Evolutionary conservation across 1,139 yeast genomes (phyloP).

Genomic region (Candida mesenterica): DNA sequence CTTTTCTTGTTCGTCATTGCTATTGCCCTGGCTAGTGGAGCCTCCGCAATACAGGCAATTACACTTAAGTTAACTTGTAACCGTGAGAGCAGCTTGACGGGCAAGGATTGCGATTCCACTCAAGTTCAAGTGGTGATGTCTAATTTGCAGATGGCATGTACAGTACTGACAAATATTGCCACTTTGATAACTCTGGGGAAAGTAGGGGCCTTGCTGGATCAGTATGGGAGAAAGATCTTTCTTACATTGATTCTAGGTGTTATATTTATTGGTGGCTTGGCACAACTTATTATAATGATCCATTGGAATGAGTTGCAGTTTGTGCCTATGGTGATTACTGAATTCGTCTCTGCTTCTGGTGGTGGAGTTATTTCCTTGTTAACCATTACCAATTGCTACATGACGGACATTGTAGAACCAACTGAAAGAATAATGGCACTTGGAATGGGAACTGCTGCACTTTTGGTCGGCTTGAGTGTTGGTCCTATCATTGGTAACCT

Average conservation of each 20-base stretch:
- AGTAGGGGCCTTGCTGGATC: constrained; percentile 60
- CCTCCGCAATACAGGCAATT: constrained; percentile 33
- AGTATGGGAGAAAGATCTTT: constrained; percentile 55
- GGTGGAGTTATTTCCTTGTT: constrained; percentile 54
- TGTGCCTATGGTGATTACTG: constrained; percentile 31
- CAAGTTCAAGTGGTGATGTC: constrained; percentile 36
- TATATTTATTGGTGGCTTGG: constrained; percentile 24
- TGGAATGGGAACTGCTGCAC: constrained; percentile 55
- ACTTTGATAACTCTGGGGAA: constrained; percentile 42
- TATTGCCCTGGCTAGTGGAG: constrained; percentile 29
- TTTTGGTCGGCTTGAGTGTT: constrained; percentile 57
- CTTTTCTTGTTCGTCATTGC: constrained; percentile 28
- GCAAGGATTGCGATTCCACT: constrained; percentile 25
- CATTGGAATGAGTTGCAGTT: constrained; percentile 29
- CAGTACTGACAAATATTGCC: constrained; percentile 26
- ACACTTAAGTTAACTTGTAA: constrained; percentile 39
- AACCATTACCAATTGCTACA: constrained; percentile 55
- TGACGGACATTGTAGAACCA: constrained; percentile 62
- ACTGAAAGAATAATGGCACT: constrained; percentile 51
- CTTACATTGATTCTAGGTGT: constrained; percentile 29
- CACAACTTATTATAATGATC: constrained; percentile 29
- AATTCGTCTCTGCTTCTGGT: constrained; percentile 44
- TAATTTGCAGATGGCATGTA: constrained; percentile 30
- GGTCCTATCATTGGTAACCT: constrained; percentile 63
- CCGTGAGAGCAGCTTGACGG: constrained; percentile 12